Base-by-base conservation (phyloP, 1,139 yeast genomes). In the Candida tropicalis region DNA sequence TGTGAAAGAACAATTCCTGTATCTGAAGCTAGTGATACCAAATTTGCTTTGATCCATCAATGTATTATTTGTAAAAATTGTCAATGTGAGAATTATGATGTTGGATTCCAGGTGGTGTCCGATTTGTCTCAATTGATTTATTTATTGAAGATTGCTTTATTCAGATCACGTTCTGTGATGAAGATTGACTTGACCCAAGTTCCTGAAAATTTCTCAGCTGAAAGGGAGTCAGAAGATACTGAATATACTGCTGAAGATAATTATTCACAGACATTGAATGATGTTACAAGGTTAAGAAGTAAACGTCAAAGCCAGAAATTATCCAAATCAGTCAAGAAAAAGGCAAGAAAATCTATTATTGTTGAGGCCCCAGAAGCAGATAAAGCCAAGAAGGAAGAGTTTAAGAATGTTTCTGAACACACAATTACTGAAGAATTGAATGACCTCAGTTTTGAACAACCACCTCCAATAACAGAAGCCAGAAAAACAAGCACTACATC, bases 101-200 rank as follows among this genome's bases (percentile, higher is more conserved):
- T 73, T 39, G 71, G 81, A 0, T 89, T 91, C 58, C 75, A 69
- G 38, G 57, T 65, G n/a, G 82, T 90, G 0, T 75, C 88, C 4
- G 84, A 82, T 48, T 73, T 89, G 40, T 64, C 80, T 16, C 98
- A 93, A 62, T 77, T 89, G 58, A 73, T 84, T 20, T 89, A 82
- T 59, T 67, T 93, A 40, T 69, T 91, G 51, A 86, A 87, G 55
- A 90, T 93, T 52, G 98, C 98, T 0, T 71, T 90, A 39, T 79
- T 85, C 5, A 75, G 97, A 46, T 84, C 96, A 2, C 82, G 79
- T 54, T 76, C 83, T 17, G 90, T 86, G 0, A 81, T 88, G 78
- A 73, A 57, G 49, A 45, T 62, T 29, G 54, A 51, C 35, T 47
- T 51, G 20, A 33, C 33, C 5, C 41, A 39, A 18, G 28, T 29